Base-by-base conservation (phyloP, 129 eudicot genomes). In the Gnaphalium uliginosum region DNA sequence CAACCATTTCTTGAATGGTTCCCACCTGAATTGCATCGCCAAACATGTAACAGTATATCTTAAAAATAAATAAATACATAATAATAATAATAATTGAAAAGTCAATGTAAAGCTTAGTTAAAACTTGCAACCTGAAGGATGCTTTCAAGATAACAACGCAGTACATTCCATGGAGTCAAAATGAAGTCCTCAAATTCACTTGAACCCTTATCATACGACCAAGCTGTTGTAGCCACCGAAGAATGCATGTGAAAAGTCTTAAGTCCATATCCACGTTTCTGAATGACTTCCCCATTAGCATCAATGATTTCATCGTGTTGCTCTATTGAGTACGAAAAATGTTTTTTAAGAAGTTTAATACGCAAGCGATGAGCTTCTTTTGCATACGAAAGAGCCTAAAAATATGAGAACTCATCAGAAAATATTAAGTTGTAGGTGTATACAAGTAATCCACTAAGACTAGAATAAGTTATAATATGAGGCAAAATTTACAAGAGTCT, bases 111-210 rank as follows among this genome's bases (percentile, higher is more conserved):
- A 66, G 22, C 30, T 37, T 64, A 69, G 25, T 32, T 66, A 25
- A 32, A 68, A 41, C 70, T 27, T 64, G 27, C 79, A 94, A 46
- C 99, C 99, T 94, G 99, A 70, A 91, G 81, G 65, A 78, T 82
- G 92, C 99, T 94, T 83, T 94, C 97, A 79, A 94, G 97, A 78
- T 88, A 94, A 81, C 97, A 84, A 26, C 83, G 82, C 33, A 94
- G 97, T 56, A 87, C 87, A 77, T 87, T 94, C 99, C 99, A 94
- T 37, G 99, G 97, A 71, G 93, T 94, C 71, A 94, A 82, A 59
- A 83, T 30, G 39, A 79, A 78, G 76, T 79, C 83, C 27, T 87
- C 91, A 68, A 83, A 73, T 37, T 87, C 85, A 23, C 62, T 70
- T 66, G 87, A 71, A 51, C 59, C 69, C 79, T 62, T 67, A 61